Evolutionary conservation across 2,329 filamentous ascomycete species (phyloP), one percentile per base, ranked within the genome.

Genomic region (Fusarium kyushuense): DNA sequence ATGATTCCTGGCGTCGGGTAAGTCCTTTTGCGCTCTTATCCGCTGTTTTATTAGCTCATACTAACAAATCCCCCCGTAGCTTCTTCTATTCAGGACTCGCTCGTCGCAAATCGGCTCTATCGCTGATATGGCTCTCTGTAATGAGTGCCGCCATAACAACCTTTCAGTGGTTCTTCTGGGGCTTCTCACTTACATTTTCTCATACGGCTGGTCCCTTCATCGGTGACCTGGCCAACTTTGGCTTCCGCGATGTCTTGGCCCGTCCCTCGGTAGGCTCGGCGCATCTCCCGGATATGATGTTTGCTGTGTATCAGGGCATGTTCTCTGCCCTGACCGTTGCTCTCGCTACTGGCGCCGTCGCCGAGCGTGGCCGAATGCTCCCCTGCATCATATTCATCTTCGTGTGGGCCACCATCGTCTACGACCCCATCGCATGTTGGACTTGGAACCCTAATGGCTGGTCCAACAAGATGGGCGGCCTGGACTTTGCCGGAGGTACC

Each of bases 131-230:
- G 93, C 89, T 97, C 25, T 95, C 92, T 6, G 84, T 96, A 76
- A 96, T 97, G 92, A 88, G 93, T 21, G 89, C 90, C 2, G 93
- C 90, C 14, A 90, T 97, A 51, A 90, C 93, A 35, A 91, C 89
- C 27, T 96, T 97, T 80, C 93, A 97, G 79, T 97, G 94, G 94
- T 97, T 97, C 83, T 93, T 96, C 84, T 96, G 92, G 92, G 92
- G 92, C 40, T 96, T 93, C 78, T 94, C 91, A 6, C 81, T 96
- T 13, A 88, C 92, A 47, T 96, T 94, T 77, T 96, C 92, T 17
- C 92, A 95, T 79, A 84, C 86, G 3, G 91, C 91, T 27, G 89
- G 90, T 46, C 86, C 83, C 41, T 97, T 88, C 78, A 92, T 97
- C 66, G 93, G 93, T 60, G 85, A 94, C 73, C 83, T 97, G 27